Percentiles rank a stretch among this genome's conserved stretches.
These are phyloP conservation scores for Boechera stricta DNA, from an alignment of 345 rosid species.

Conservation along the genomic window DNA sequence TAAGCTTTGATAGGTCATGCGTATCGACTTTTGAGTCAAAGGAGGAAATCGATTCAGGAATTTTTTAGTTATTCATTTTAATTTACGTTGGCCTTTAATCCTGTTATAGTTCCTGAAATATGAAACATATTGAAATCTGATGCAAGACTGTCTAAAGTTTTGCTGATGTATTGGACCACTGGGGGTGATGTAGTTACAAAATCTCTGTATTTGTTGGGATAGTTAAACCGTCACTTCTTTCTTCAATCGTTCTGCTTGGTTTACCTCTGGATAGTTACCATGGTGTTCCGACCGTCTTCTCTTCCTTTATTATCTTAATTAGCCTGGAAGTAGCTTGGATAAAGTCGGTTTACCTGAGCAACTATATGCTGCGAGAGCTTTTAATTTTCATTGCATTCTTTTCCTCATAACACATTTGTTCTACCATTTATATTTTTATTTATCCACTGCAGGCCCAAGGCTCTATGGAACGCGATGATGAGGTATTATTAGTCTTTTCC, in stretches of 20 bases:
- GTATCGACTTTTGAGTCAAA: conserved; percentile 3
- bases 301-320: conserved; percentile 24
- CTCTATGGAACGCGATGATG: conserved; percentile 88
- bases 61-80: conserved; percentile 7
- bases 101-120: conserved; percentile 15
- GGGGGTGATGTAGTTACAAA: conserved; percentile 21
- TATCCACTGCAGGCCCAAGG: conserved; percentile 67
- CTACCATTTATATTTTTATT: conserved; percentile 18
- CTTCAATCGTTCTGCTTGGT: conserved; percentile 20
- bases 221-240: conserved; percentile 4
- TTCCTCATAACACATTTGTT: conserved; percentile 18
- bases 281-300: conserved; percentile 14
- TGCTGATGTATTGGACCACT: conserved; percentile 12
- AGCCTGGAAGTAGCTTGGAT: conserved; percentile 28
- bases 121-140: conserved; percentile 21
- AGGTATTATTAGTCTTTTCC: conserved; percentile 56
- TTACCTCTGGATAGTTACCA: conserved; percentile 24
- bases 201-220: conserved; percentile 22
- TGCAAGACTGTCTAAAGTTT: background rate
- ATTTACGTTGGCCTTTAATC: conserved; percentile 2
- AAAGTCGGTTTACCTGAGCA: conserved; percentile 9
- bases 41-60: conserved; percentile 14
- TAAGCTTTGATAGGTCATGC: background rate
- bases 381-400: conserved; percentile 16
- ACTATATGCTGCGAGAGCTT: conserved; percentile 4